Evolutionary conservation across 345 rosid genomes (phyloP).

Genomic region (Brassica cretica): DNA sequence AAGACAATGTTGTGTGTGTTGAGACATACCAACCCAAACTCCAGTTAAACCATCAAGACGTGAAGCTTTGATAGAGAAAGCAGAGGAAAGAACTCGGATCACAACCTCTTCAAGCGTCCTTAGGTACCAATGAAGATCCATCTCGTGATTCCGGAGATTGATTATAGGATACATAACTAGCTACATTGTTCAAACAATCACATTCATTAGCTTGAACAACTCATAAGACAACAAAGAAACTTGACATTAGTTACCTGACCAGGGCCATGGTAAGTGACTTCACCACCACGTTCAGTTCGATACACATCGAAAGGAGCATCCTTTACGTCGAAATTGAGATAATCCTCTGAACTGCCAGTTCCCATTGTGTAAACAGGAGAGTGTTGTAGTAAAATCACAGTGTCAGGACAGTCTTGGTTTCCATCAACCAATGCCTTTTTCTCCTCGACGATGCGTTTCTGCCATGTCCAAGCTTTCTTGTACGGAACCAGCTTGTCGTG

Average conservation of each 20-base stretch:
- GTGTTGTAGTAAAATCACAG: slow-evolving; percentile 70
- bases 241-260: slow-evolving; percentile 64
- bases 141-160: slow-evolving; percentile 84
- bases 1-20: not conserved
- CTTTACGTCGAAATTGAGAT: slow-evolving; percentile 60
- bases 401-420: slow-evolving; percentile 62
- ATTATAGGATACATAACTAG: slow-evolving; percentile 85
- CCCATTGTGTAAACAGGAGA: slow-evolving; percentile 80
- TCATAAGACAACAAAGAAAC: slow-evolving; percentile 9
- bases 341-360: slow-evolving; percentile 54
- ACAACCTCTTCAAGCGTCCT: slow-evolving; percentile 85
- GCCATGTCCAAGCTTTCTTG: slow-evolving; percentile 78
- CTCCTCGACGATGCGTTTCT: slow-evolving; percentile 54
- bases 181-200: slow-evolving; percentile 44
- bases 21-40: slow-evolving; percentile 75
- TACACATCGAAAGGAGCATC: slow-evolving; percentile 70
- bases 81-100: slow-evolving; percentile 65
- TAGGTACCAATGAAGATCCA: slow-evolving; percentile 95
- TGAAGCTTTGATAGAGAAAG: slow-evolving; percentile 77
- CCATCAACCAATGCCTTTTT: slow-evolving; percentile 56
- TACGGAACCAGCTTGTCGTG: slow-evolving; percentile 63
- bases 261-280: slow-evolving; percentile 94
- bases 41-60: slow-evolving; percentile 80
- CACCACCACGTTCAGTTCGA: slow-evolving; percentile 89
- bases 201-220: not conserved